Conservation (phyloP, 208 protist species). For the Trypanosoma cruzi region DNA sequence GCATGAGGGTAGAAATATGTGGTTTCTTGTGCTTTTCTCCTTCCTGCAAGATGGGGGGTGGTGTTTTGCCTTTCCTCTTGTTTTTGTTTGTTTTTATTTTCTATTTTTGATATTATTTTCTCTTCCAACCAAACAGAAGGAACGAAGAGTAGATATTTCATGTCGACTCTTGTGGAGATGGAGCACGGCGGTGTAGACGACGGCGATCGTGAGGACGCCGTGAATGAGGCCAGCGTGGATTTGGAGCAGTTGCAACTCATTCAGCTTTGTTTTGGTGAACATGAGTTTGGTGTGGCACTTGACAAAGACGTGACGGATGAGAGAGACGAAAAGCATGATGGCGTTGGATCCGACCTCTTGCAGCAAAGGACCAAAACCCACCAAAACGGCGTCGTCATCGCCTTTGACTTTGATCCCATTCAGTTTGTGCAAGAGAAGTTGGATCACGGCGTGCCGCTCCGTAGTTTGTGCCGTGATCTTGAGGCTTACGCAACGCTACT, state of each 20-base stretch:
- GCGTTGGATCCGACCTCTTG: background rate
- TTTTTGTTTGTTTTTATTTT: no score
- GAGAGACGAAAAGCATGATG: background rate
- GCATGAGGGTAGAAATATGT: background rate
- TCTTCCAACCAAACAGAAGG: background rate
- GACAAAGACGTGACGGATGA: slow-evolving; percentile 22
- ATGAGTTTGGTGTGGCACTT: slow-evolving; percentile 81
- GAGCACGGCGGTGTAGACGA: background rate
- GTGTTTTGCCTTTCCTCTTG: no score
- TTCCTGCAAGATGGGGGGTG: no score
- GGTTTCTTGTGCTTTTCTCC: no score
- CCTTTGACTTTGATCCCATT: slow-evolving; percentile 55
- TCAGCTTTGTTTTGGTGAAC: slow-evolving; percentile 85
- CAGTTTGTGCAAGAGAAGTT: slow-evolving; percentile 77
- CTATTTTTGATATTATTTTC: no score
- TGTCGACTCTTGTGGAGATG: background rate
- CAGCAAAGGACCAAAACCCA: slow-evolving; percentile 5
- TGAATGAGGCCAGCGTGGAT: background rate
- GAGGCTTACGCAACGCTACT: slow-evolving; percentile 56
- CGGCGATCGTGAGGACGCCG: background rate
- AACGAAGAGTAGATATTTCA: background rate
- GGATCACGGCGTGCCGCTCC: slow-evolving; percentile 66
- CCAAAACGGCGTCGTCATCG: background rate
- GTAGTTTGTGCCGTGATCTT: slow-evolving; percentile 66
- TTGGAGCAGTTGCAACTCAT: slow-evolving; percentile 76